phyloP scores from a whole-genome alignment of 768 basidiomycete genomes.

The Termitomyces sp. region DNA sequence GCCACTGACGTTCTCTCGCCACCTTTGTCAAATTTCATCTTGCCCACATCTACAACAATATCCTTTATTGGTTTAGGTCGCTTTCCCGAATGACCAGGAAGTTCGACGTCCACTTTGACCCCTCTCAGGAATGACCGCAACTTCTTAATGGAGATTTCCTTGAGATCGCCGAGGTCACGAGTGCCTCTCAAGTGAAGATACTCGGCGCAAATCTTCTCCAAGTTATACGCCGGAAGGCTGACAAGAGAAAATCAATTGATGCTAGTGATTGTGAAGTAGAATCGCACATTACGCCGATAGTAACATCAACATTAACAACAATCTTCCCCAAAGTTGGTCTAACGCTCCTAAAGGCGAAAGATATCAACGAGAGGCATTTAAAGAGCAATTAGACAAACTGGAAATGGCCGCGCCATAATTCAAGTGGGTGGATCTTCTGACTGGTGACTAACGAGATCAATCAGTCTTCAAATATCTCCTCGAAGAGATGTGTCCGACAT shows the following conservation, averaged over 20 bases:
- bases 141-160: constrained; percentile 10
- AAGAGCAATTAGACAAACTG: constrained; percentile 24
- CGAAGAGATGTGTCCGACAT: constrained; percentile 5
- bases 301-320: constrained; percentile 36
- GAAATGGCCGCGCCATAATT: constrained; percentile 36
- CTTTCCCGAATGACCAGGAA: constrained; percentile 16
- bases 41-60: constrained; percentile 20
- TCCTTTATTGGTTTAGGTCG: constrained; percentile 21
- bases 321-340: constrained; percentile 29
- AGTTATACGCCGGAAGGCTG: constrained; percentile 18
- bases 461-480: background rate
- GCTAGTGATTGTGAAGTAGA: background rate
- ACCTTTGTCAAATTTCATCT: constrained; percentile 19
- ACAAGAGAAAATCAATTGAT: background rate
- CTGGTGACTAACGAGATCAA: constrained; percentile 7
- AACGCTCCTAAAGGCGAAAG: constrained; percentile 29
- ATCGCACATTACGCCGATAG: constrained; percentile 33
- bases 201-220: constrained; percentile 18
- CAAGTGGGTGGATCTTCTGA: constrained; percentile 22
- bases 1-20: constrained; percentile 20
- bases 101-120: constrained; percentile 20
- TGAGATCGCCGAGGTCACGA: constrained; percentile 13
- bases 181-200: constrained; percentile 12
- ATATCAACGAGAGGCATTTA: background rate
- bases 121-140: constrained; percentile 22